Conservation (phyloP, 2,329 filamentous ascomycete genomes). For the Raffaelea ambrosiae region DNA sequence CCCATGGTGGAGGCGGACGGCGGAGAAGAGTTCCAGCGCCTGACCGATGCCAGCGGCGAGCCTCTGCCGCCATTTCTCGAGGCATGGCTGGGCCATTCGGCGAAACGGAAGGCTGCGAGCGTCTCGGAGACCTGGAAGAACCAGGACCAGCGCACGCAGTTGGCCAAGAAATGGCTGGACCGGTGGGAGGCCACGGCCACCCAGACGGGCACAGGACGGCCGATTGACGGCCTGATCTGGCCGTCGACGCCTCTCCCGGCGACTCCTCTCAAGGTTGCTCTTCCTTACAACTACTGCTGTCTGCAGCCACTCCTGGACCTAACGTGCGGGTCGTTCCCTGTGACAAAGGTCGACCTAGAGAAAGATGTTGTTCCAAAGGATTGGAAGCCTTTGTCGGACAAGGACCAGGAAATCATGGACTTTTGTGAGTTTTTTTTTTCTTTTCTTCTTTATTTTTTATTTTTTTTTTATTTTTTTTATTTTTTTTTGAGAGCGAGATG, state of each 20-base stretch:
- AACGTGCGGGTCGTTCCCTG: conserved; percentile 52
- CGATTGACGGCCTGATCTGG: conserved; percentile 49
- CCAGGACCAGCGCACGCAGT: not conserved
- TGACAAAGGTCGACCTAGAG: conserved; percentile 12
- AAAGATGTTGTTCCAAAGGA: too few relatives aligned
- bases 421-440: too few relatives aligned
- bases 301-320: conserved; percentile 65
- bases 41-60: too few relatives aligned
- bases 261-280: conserved; percentile 13
- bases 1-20: conserved; percentile 9
- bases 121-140: too few relatives aligned
- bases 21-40: not conserved
- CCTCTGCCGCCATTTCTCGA: not conserved
- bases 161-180: not conserved
- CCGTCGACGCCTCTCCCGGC: conserved; percentile 41
- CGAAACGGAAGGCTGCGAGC: too few relatives aligned
- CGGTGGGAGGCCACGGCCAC: not conserved
- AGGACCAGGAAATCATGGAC: too few relatives aligned
- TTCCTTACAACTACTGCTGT: conserved; percentile 56
- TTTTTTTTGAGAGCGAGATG: too few relatives aligned
- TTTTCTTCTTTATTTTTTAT: too few relatives aligned
- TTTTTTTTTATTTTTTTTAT: too few relatives aligned
- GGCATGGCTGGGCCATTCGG: not conserved
- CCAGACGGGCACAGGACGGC: conserved; percentile 21
- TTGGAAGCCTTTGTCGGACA: too few relatives aligned